Percentiles rank a stretch among this genome's conserved stretches.
Evolutionary conservation across 768 basidiomycete species (phyloP).

Genomic region (Boletus tomentosulus): DNA sequence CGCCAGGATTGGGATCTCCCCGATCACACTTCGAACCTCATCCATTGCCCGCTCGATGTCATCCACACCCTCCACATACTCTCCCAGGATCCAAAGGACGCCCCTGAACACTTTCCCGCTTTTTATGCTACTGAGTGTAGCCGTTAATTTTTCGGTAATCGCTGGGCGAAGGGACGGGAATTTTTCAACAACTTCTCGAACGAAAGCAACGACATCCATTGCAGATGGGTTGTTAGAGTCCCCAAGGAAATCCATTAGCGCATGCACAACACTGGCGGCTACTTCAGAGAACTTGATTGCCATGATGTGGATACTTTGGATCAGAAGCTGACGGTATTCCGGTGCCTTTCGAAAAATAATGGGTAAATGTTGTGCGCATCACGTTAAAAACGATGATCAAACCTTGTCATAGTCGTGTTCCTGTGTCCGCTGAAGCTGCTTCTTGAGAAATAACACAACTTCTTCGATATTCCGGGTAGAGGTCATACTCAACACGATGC

Average conservation of each 20-base stretch:
- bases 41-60: slow-evolving; percentile 73
- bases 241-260: slow-evolving; percentile 89
- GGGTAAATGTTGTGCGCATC: background rate
- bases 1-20: slow-evolving; percentile 96
- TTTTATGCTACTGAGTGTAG: slow-evolving; percentile 82
- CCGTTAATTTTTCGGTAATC: slow-evolving; percentile 81
- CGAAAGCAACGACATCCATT: slow-evolving; percentile 88
- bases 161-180: slow-evolving; percentile 82
- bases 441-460: slow-evolving; percentile 94
- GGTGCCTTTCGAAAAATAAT: slow-evolving; percentile 52
- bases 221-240: slow-evolving; percentile 95
- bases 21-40: slow-evolving; percentile 80
- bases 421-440: slow-evolving; percentile 91
- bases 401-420: slow-evolving; percentile 94
- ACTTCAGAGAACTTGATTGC: slow-evolving; percentile 97
- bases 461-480: slow-evolving; percentile 95
- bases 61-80: slow-evolving; percentile 68
- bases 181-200: slow-evolving; percentile 93
- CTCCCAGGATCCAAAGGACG: slow-evolving; percentile 96
- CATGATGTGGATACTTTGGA: slow-evolving; percentile 95
- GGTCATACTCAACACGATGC: slow-evolving; percentile 88
- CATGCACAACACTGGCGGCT: slow-evolving; percentile 91
- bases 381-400: background rate
- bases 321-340: slow-evolving; percentile 93
- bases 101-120: slow-evolving; percentile 97